Evolutionary conservation across 495 filamentous ascomycete genomes (phyloP).

Genomic region (Aeminium ludgeri): DNA sequence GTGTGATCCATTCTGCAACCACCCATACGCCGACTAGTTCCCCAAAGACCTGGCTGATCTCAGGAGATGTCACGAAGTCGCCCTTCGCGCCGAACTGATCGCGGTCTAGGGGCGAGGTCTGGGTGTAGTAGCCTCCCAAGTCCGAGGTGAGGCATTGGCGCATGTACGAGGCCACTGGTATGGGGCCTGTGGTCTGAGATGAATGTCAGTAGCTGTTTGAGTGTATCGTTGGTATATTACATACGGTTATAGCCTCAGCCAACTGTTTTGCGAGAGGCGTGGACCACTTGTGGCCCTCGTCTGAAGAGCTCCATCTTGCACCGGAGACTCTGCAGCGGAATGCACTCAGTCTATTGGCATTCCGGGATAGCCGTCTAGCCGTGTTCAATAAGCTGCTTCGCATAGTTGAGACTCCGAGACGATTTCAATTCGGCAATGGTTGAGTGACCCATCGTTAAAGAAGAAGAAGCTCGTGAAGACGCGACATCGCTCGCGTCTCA

Average conservation of each 20-base stretch:
- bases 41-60: conserved; percentile 94
- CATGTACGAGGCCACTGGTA: conserved; percentile 89
- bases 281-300: conserved; percentile 44
- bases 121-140: conserved; percentile 87
- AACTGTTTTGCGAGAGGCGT: conserved; percentile 78
- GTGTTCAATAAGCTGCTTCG: conserved; percentile 7
- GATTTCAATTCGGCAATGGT: no score
- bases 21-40: conserved; percentile 90
- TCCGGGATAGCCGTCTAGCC: conserved; percentile 3
- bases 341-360: background rate
- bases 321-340: conserved; percentile 8
- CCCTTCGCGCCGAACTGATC: conserved; percentile 83
- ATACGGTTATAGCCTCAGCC: conserved; percentile 65
- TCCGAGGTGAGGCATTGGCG: conserved; percentile 90
- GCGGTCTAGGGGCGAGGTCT: conserved; percentile 36
- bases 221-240: background rate
- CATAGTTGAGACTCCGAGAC: conserved; percentile 9
- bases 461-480: conserved; percentile 1
- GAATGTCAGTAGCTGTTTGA: background rate
- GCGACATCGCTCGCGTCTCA: background rate
- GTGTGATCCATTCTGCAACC: conserved; percentile 86
- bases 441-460: background rate
- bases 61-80: conserved; percentile 91
- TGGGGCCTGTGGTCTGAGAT: conserved; percentile 59
- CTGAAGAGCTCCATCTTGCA: conserved; percentile 17